Conservation (phyloP, 2,329 filamentous ascomycete genomes). For the Myriosclerotinia duriaeana region DNA sequence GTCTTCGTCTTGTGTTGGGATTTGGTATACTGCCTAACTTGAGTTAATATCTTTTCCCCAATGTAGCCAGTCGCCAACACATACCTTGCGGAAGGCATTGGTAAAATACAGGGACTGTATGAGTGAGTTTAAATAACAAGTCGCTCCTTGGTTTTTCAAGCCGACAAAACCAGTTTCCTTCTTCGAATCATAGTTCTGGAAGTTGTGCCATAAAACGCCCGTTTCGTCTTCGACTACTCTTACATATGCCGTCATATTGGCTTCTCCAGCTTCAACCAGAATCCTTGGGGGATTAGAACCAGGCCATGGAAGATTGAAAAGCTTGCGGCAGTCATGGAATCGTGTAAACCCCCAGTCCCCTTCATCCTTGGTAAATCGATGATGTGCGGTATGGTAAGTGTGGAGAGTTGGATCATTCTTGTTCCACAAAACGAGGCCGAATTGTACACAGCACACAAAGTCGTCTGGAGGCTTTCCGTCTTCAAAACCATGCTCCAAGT, state of each 20-base stretch:
- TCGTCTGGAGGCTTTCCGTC: slow-evolving; percentile 75
- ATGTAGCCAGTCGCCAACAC: not conserved
- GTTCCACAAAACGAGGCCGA: slow-evolving; percentile 92
- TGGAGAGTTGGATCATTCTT: slow-evolving; percentile 86
- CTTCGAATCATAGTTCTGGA: slow-evolving; percentile 96
- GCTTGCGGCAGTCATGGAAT: slow-evolving; percentile 82
- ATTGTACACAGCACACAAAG: slow-evolving; percentile 97
- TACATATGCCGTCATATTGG: slow-evolving; percentile 80
- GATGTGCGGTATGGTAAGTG: slow-evolving; percentile 78
- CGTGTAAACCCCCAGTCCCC: slow-evolving; percentile 99
- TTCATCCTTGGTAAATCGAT: slow-evolving; percentile 94
- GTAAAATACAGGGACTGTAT: slow-evolving; percentile 83
- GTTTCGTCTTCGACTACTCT: slow-evolving; percentile 83
- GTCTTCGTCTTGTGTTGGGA: slow-evolving; percentile 84
- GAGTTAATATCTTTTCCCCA: slow-evolving; percentile 25
- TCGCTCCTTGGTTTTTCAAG: slow-evolving; percentile 93
- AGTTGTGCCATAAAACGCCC: slow-evolving; percentile 87
- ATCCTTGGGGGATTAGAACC: slow-evolving; percentile 56
- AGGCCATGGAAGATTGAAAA: slow-evolving; percentile 79
- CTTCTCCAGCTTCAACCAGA: slow-evolving; percentile 72
- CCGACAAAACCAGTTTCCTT: slow-evolving; percentile 97
- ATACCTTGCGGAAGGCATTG: slow-evolving; percentile 88
- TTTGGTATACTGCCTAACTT: slow-evolving; percentile 84
- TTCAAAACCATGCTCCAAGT: slow-evolving; percentile 91
- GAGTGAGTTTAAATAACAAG: slow-evolving; percentile 83